Evolutionary conservation across 352 stramenopile species (phyloP), one percentile per base, ranked within the genome.

Genomic region (Pelagophyceae sp.): DNA sequence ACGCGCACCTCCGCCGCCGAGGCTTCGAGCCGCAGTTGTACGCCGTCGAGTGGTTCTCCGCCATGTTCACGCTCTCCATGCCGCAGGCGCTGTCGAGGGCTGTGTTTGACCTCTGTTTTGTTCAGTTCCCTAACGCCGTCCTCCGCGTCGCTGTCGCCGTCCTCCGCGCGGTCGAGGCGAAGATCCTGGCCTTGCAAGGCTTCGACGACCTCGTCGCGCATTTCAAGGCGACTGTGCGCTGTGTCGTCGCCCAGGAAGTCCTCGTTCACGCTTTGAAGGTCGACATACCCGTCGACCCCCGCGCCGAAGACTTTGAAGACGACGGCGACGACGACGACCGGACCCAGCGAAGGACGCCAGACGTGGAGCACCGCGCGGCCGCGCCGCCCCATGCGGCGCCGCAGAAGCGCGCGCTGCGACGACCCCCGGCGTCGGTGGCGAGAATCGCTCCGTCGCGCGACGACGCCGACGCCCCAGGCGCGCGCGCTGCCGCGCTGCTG

Each of bases 41-140:
- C 35, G 64, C 64, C 64, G 64, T 72, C 31, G 64, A 72, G 64
- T 72, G 64, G 64, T 50, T 72, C 35, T 72, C 64, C 15, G 35
- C 64, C 32, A 11, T 72, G 6, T 72, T 72, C 35, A 50, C 20
- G 19, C 15, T 72, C 32, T 51, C 15, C 19, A 25, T 40, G 31
- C 64, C 64, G 64, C 19, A 5, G 19, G 20, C 32, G 3, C 64
- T 72, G 19, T 6, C 64, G 31, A 19, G 15, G 6, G 64, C 64
- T 11, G 64, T 50, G 6, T 5, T 40, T 3, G 64, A 72, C 29
- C 35, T 72, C 15, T 3, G 11, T 15, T 72, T 72, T 32, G 64
- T 32, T 19, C 32, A 32, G 20, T 11, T 72, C 31, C 11, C 31
- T 5, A 31, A 72, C 64, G 64, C 64, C 32, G 19, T 32, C 35